Base-by-base conservation (phyloP, 192 early-diverging fungal genomes). In the Phlyctochytrium arcticum region DNA sequence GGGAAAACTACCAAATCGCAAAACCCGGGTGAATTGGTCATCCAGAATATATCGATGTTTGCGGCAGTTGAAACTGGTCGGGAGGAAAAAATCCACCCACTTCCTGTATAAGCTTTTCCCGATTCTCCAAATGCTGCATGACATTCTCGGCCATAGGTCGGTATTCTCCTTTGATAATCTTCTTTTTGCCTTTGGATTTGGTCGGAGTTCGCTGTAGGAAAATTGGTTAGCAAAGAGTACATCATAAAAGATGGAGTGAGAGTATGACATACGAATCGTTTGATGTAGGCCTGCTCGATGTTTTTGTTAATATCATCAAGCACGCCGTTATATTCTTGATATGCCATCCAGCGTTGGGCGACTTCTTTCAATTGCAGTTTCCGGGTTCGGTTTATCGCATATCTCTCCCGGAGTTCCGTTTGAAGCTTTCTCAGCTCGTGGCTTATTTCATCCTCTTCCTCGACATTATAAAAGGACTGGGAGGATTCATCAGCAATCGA, bases 281-380 rank as follows among this genome's bases (percentile, higher is more conserved):
- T 92, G 24, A 87, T 69, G 63, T 92, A 98, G 66, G 85, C 83
- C 67, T 88, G 84, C 67, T 95, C 94, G 19, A 98, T 88, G 70
- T 91, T 89, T 69, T 87, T 90, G 67, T 96, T 92, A 31, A 93
- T 76, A 50, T 90, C 89, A 55, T 95, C 94, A 57, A 95, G 72
- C 17, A 96, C 87, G 29, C 85, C 79, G 27, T 83, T 87, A 76
- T 92, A 98, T 74, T 98, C 89, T 62, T 96, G 92, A 69, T 80
- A 92, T 3, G 83, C 91, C 36, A 92, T 83, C 60, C 88, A 86
- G 32, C 86, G 79, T 42, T 81, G 76, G 4, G 91, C 89, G 4
- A 88, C 75, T 34, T 88, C 78, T 12, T 86, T 69, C 29, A 98
- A 70, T 19, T 78, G 70, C 30, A 71, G 72, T 58, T 90, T 92